Evolutionary conservation across 176 grass and related monocot species (phyloP), one percentile per base, ranked within the genome.

Genomic region (Raddia guianensis): DNA sequence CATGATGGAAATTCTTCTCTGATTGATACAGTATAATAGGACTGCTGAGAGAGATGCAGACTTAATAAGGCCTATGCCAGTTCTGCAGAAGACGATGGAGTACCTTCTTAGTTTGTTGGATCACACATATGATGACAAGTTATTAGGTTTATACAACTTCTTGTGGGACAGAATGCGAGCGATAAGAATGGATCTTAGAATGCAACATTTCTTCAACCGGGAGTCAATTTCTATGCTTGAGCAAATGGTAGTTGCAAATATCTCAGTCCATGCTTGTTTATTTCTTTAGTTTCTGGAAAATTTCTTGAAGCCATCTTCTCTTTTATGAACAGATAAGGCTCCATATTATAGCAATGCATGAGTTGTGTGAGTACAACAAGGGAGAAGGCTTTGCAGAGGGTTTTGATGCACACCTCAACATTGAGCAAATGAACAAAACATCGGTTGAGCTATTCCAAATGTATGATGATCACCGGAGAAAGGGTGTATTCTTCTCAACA

Each of bases 371-470:
- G 63, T 95, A 93, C 84, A 93, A 72, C 63, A 98, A 93, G 85
- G 92, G 95, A 74, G 90, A 98, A 77, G 95, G 95, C 16, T 98
- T 98, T 84, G 87, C 92, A 63, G 92, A 98, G 78, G 95, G 95
- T 56, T 95, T 98, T 87, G 95, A 98, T 91, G 92, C 90, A 53
- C 95, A 98, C 70, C 84, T 98, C 62, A 98, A 98, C 78, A 98
- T 98, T 58, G 95, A 98, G 74, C 95, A 98, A 70, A 98, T 98
- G 95, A 98, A 95, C 55, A 98, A 98, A 79, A 90, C 95, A 84
- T 98, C 90, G 21, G 90, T 98, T 67, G 92, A 98, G 63, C 76
- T 98, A 66, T 98, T 98, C 90, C 88, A 98, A 87, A 98, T 98
- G 90, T 98, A 95, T 69, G 90, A 93, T 80, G 92, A 98, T 73